Evolutionary conservation across 1,139 yeast species (phyloP), one percentile per base, ranked within the genome.

Genomic region (Yamadazyma friedrichii): DNA sequence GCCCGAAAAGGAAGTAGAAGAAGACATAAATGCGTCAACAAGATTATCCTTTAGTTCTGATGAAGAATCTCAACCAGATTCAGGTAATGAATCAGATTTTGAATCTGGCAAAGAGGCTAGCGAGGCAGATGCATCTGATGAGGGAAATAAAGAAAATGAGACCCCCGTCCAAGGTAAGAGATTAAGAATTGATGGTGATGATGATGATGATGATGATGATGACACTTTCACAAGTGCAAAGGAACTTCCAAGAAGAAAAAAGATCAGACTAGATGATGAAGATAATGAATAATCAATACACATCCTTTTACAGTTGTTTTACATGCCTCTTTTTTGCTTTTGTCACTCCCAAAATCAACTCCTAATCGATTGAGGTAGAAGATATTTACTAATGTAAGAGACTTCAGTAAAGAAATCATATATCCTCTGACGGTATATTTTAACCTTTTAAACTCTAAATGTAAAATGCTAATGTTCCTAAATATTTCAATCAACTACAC

Each of bases 401-500:
- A n/a, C n/a, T n/a, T n/a, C n/a, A n/a, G n/a, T n/a, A n/a, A n/a
- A n/a, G n/a, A n/a, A n/a, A n/a, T n/a, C n/a, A n/a, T n/a, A n/a
- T n/a, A n/a, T n/a, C n/a, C n/a, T 20, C 24, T 8, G 24, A 8
- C 8, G 24, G 8, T 20, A 20, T 20, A 20, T 20, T 20, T 20
- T 20, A 20, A 20, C 24, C 24, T 20, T 25, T 6, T 20, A 20
- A 20, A 20, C 24, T 20, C 24, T 20, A 20, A 20, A 20, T 20
- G 8, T 20, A 20, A 20, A 20, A 20, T 20, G 24, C 24, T 20
- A 20, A 20, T 20, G 24, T 20, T 20, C 12, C 13, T 28, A 10
- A 16, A 6, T 16, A 15, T 8, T 11, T 27, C 55, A 67, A 49
- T 63, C 73, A 6, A 56, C 65, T 10, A 65, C 72, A 52, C 78